phyloP scores from a whole-genome alignment of 371 early-diverging fungal genomes.

The Mortierella sp. region DNA sequence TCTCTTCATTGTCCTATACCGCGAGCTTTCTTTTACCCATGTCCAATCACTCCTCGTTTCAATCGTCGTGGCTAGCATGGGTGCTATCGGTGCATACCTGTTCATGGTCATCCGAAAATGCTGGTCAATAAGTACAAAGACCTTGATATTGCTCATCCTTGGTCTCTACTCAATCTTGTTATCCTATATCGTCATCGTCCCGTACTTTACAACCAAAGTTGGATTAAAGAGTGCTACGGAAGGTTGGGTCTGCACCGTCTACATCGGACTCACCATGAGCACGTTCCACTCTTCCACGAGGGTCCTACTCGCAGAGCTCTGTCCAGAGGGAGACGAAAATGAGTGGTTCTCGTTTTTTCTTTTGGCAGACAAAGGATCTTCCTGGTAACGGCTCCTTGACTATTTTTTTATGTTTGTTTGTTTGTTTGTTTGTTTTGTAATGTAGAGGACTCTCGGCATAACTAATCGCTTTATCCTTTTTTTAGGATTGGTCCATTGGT shows the following conservation, averaged over 20 bases:
- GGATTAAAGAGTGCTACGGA: conserved; percentile 23
- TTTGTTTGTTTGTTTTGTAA: too few species aligned
- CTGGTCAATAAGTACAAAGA: conserved; percentile 31
- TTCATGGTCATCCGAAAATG: conserved; percentile 35
- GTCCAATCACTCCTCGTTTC: conserved; percentile 32
- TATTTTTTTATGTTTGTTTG: background rate
- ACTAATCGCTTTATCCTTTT: background rate
- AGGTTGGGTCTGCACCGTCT: conserved; percentile 24
- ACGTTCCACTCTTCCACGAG: conserved; percentile 49
- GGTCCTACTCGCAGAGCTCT: conserved; percentile 59
- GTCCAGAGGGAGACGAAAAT: conserved; percentile 62
- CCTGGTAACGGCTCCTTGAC: conserved; percentile 42
- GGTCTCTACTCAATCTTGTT: conserved; percentile 20
- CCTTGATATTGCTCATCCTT: conserved; percentile 22
- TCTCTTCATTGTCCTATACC: conserved; percentile 45
- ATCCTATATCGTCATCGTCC: conserved; percentile 21
- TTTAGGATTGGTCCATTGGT: conserved; percentile 69
- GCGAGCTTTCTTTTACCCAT: conserved; percentile 36
- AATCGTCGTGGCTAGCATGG: conserved; percentile 28
- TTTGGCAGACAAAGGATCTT: conserved; percentile 73
- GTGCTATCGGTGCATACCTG: conserved; percentile 19
- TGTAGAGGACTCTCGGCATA: too few species aligned
- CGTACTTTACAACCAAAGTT: conserved; percentile 18
- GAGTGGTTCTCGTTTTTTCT: conserved; percentile 66
- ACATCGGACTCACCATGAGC: conserved; percentile 31